Percentiles rank a stretch among this genome's conserved stretches.
These are phyloP conservation scores for Cercospora citrullina DNA, from an alignment of 2,329 filamentous ascomycete genomes.

Conservation along the genomic window DNA sequence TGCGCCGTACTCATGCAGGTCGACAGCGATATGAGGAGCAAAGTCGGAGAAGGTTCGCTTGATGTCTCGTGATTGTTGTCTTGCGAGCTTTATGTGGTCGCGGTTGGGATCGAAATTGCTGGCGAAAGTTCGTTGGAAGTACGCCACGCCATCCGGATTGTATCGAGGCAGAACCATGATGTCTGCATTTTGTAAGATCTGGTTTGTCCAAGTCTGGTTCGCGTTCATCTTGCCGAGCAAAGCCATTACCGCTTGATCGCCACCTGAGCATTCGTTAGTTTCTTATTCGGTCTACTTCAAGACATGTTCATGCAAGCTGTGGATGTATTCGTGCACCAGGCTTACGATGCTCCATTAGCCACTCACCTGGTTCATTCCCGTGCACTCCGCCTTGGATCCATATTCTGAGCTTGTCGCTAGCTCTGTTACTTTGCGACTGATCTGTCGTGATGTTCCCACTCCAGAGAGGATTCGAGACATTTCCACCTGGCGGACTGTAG, in stretches of 20 bases:
- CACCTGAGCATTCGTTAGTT: conserved; percentile 19
- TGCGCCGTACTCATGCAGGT: conserved; percentile 42
- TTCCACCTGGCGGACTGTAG: conserved; percentile 15
- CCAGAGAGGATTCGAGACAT: conserved; percentile 4
- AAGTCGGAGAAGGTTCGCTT: conserved; percentile 38
- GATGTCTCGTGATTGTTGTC: conserved; percentile 41
- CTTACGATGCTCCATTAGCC: neutral
- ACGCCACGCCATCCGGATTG: conserved; percentile 42
- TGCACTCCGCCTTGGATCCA: conserved; percentile 43
- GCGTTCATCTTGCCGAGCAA: conserved; percentile 40
- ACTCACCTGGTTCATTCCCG: conserved; percentile 40
- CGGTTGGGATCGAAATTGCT: conserved; percentile 43
- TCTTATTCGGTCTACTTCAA: no score
- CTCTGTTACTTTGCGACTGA: conserved; percentile 9
- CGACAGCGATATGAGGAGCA: conserved; percentile 40
- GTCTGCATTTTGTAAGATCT: conserved; percentile 39
- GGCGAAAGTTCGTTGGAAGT: conserved; percentile 40
- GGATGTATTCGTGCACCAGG: no score
- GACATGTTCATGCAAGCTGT: no score
- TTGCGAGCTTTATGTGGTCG: conserved; percentile 41
- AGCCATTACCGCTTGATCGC: conserved; percentile 40
- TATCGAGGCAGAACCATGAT: conserved; percentile 41
- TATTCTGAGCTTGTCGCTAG: conserved; percentile 37
- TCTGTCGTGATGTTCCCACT: neutral
- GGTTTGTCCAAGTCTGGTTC: conserved; percentile 37